Conservation (phyloP, 2,329 filamentous ascomycete species). For the Beauveria caledonica region DNA sequence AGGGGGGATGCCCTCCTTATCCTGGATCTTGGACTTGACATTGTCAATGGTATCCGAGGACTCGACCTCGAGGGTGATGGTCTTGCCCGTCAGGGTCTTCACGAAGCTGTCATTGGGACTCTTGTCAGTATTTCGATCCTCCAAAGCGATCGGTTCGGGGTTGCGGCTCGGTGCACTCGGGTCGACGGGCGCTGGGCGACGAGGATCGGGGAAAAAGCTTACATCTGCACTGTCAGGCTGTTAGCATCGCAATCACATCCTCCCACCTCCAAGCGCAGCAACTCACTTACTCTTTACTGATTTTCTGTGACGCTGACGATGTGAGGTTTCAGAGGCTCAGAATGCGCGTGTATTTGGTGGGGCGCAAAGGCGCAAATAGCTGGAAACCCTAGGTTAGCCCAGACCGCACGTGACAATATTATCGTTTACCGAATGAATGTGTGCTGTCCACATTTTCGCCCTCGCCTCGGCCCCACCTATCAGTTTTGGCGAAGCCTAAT, state of each 20-base stretch:
- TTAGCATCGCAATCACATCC: constrained; percentile 36
- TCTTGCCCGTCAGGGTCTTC: constrained; percentile 99
- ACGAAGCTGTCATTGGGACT: constrained; percentile 66
- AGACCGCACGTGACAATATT: constrained; percentile 22
- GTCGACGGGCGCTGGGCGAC: constrained; percentile 12
- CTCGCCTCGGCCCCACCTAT: not conserved
- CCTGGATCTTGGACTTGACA: constrained; percentile 99
- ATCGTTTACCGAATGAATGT: not conserved
- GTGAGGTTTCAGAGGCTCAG: constrained; percentile 29
- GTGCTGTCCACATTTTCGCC: not conserved
- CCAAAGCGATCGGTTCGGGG: not conserved
- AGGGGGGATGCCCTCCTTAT: constrained; percentile 97
- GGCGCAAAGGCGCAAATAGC: constrained; percentile 24
- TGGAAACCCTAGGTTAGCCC: constrained; percentile 30
- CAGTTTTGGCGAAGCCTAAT: not conserved
- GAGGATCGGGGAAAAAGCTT: constrained; percentile 36
- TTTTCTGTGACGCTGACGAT: constrained; percentile 42
- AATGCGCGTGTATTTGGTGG: constrained; percentile 38
- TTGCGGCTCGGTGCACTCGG: not conserved
- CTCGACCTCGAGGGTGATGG: constrained; percentile 81
- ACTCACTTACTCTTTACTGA: constrained; percentile 50
- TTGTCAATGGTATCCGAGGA: constrained; percentile 99
- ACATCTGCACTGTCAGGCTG: constrained; percentile 74
- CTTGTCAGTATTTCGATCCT: constrained; percentile 8
- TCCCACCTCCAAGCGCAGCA: not conserved